A percentile compares a stretch with the other conserved stretches of the same genome.
Evolutionary conservation across 495 filamentous ascomycete genomes (phyloP).

Genomic region (Friedmanniomyces endolithicus): DNA sequence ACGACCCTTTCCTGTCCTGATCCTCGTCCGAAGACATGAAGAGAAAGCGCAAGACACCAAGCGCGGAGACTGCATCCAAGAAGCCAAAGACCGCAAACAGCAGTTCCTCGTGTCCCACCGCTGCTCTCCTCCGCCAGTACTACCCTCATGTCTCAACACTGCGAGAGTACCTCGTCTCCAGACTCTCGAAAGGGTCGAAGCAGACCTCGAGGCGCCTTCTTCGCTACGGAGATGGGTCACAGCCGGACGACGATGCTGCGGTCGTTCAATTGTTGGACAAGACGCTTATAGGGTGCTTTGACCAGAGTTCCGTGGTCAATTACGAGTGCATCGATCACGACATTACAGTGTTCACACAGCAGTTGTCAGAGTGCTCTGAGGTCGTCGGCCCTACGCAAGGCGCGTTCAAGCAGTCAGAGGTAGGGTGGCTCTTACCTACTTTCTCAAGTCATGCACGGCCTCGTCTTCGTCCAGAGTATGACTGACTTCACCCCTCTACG

Average conservation of each 20-base stretch:
- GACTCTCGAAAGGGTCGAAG: slow-evolving; percentile 42
- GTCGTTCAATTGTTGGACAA: slow-evolving; percentile 45
- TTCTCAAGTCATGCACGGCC: slow-evolving; percentile 2
- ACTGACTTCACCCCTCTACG: neutral
- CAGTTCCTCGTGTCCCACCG: neutral
- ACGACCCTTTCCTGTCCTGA: neutral
- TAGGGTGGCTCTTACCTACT: slow-evolving; percentile 26
- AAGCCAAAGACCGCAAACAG: neutral
- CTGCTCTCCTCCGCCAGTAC: slow-evolving; percentile 57
- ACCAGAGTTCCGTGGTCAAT: slow-evolving; percentile 25
- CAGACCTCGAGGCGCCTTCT: slow-evolving; percentile 37
- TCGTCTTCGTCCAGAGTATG: neutral
- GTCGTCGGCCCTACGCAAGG: slow-evolving; percentile 32
- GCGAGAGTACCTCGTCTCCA: slow-evolving; percentile 54
- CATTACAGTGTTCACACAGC: slow-evolving; percentile 58
- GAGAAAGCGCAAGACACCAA: neutral
- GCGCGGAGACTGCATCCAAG: neutral
- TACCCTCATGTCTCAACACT: slow-evolving; percentile 57
- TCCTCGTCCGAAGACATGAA: neutral
- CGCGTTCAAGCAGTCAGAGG: slow-evolving; percentile 46
- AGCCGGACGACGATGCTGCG: slow-evolving; percentile 24
- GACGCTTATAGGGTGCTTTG: slow-evolving; percentile 45
- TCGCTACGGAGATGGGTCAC: slow-evolving; percentile 23
- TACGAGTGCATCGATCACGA: slow-evolving; percentile 33
- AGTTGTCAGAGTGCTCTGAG: slow-evolving; percentile 35